Base-by-base conservation (phyloP, 441 rosid species). In the Adansonia rubrostipa region DNA sequence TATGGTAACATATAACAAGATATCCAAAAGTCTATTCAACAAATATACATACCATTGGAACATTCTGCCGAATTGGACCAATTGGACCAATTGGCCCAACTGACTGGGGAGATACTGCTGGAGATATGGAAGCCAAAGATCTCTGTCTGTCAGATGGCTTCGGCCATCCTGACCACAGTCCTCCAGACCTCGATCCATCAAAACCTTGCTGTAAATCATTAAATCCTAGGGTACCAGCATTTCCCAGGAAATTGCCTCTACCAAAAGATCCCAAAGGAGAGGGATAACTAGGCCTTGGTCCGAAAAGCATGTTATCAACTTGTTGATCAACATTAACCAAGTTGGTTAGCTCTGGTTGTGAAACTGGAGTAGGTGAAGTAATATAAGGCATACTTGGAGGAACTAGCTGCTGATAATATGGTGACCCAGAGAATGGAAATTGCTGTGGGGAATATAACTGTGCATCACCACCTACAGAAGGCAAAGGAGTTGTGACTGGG, bases 141-240 rank as follows among this genome's bases (percentile, higher is more conserved):
- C 94, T 84, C 68, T 89, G 92, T 79, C 92, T 86, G 64, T 90
- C 95, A 77, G 92, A 82, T 51, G 92, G 89, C 84, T 89, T 90
- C 42, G 91, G 82, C 91, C 91, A 93, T 80, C 90, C 95, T 19
- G 97, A 89, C 96, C 94, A 90, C 78, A 86, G 85, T 56, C 95
- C 95, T 84, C 93, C 93, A 74, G 91, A 85, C 76, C 87, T 86
- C 72, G 83, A 70, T 74, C 93, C 93, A 82, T 92, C 96, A 84
- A 89, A 90, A 28, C 92, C 91, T 81, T 85, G 92, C 50, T 86
- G 95, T 80, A 85, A 79, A 81, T 93, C 96, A 83, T 91, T 90
- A 80, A 89, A 87, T 62, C 92, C 89, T 61, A 85, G 78, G 67
- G 78, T 80, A 81, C 86, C 84, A 66, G 86, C 88, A 84, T 90